These are phyloP conservation scores for Cutaneotrichosporon mucoides DNA, from an alignment of 1,284 basidiomycete genomes.

Conservation along the genomic window DNA sequence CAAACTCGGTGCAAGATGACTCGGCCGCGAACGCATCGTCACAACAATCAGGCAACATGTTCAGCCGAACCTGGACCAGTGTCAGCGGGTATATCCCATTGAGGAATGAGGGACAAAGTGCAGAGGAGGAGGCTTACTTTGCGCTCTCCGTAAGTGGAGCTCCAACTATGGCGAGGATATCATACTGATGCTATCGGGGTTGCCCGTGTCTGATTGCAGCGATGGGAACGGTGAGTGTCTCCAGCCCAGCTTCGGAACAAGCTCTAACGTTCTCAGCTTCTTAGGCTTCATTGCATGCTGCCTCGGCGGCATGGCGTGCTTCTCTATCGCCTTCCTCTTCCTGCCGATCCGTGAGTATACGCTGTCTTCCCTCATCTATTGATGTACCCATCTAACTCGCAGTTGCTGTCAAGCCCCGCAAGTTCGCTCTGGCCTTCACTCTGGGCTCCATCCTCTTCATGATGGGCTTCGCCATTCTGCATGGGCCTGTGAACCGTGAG, in stretches of 20 bases:
- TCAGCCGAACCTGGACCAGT: slow-evolving; percentile 54
- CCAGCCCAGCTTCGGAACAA: background rate
- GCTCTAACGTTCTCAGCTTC: slow-evolving; percentile 55
- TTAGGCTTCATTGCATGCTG: slow-evolving; percentile 91
- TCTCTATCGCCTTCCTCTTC: slow-evolving; percentile 90
- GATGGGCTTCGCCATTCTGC: slow-evolving; percentile 56
- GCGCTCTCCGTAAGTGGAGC: slow-evolving; percentile 67
- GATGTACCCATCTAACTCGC: background rate
- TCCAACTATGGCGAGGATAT: too few species aligned
- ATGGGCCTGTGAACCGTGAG: slow-evolving; percentile 48
- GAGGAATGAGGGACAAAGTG: slow-evolving; percentile 71
- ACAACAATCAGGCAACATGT: slow-evolving; percentile 53
- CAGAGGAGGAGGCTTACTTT: slow-evolving; percentile 96
- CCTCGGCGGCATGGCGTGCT: slow-evolving; percentile 86
- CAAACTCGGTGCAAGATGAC: slow-evolving; percentile 68
- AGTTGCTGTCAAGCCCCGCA: slow-evolving; percentile 74
- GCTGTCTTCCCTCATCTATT: background rate
- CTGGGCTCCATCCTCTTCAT: slow-evolving; percentile 39
- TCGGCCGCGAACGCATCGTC: slow-evolving; percentile 54
- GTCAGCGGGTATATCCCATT: slow-evolving; percentile 77
- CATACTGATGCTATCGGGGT: background rate
- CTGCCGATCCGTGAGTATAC: slow-evolving; percentile 60
- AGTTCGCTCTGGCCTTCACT: slow-evolving; percentile 85
- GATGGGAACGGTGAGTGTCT: slow-evolving; percentile 41
- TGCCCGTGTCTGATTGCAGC: slow-evolving; percentile 18